A percentile compares a stretch with the other conserved stretches of the same genome.
These are phyloP conservation scores for Saccharomyces hybrid DNA, from an alignment of 1,139 yeast species.

Conservation along the genomic window DNA sequence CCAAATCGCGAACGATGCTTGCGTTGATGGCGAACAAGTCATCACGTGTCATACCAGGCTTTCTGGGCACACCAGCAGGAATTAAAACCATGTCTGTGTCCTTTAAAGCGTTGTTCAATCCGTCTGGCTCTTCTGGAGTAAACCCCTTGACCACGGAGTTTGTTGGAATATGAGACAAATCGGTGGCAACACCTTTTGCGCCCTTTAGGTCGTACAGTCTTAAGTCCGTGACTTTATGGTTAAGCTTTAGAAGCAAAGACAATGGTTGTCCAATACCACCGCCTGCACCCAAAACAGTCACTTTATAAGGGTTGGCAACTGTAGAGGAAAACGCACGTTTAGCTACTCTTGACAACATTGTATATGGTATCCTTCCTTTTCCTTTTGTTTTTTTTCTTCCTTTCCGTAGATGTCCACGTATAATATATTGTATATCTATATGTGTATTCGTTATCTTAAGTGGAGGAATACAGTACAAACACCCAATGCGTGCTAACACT, in stretches of 20 bases:
- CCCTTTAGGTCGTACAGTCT: slow-evolving; percentile 88
- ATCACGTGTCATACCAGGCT: slow-evolving; percentile 99
- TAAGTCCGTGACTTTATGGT: slow-evolving; percentile 77
- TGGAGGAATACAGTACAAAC: neutral
- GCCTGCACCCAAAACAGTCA: slow-evolving; percentile 90
- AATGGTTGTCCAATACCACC: slow-evolving; percentile 99
- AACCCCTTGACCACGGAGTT: slow-evolving; percentile 77
- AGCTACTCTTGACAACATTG: slow-evolving; percentile 32
- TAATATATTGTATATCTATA: neutral
- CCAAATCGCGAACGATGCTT: slow-evolving; percentile 86
- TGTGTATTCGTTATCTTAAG: neutral
- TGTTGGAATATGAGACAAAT: slow-evolving; percentile 87
- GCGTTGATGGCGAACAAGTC: slow-evolving; percentile 97
- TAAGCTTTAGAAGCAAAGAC: slow-evolving; percentile 80
- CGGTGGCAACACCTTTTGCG: slow-evolving; percentile 97
- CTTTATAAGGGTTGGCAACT: slow-evolving; percentile 63
- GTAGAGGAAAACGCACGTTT: slow-evolving; percentile 66
- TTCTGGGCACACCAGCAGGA: slow-evolving; percentile 99
- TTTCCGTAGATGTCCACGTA: neutral
- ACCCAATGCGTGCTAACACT: neutral
- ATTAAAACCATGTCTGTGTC: slow-evolving; percentile 84
- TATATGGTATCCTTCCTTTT: neutral
- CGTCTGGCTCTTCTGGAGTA: slow-evolving; percentile 67
- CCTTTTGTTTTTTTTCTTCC: neutral
- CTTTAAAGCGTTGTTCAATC: slow-evolving; percentile 66